Evolutionary conservation across 352 stramenopile genomes (phyloP).

Genomic region (Elongisporangium undulatum): DNA sequence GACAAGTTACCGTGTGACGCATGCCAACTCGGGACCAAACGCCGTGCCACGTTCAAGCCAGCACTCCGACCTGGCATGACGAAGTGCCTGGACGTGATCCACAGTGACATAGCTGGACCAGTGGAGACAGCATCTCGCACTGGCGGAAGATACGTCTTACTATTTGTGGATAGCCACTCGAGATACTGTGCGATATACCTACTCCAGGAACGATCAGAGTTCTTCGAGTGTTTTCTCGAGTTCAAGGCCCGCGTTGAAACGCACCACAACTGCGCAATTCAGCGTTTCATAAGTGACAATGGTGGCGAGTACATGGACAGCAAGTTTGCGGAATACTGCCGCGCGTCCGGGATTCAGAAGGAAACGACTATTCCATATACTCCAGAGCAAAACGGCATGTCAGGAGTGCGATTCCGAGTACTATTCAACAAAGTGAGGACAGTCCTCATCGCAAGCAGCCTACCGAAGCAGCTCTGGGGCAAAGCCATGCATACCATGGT

Average conservation of each 20-base stretch:
- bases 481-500: background rate
- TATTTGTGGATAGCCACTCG: no score
- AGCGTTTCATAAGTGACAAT: no score
- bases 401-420: background rate
- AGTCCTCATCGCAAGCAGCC: conserved; percentile 1
- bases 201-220: conserved; percentile 1
- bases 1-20: conserved; percentile 1
- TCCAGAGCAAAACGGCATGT: conserved; percentile 3
- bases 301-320: no score
- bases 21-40: conserved; percentile 5
- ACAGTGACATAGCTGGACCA: conserved; percentile 4
- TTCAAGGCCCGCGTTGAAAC: no score
- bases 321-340: no score
- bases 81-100: background rate
- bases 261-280: no score
- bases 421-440: conserved; percentile 4
- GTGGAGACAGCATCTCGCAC: conserved; percentile 3
- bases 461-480: conserved; percentile 5
- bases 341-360: no score
- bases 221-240: no score
- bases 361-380: background rate
- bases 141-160: background rate
- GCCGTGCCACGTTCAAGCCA: conserved; percentile 1
- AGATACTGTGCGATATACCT: background rate
- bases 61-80: background rate